Evolutionary conservation across 169 alveolate genomes (phyloP), one percentile per base, ranked within the genome.

Genomic region (Cyclospora cayetanensis): DNA sequence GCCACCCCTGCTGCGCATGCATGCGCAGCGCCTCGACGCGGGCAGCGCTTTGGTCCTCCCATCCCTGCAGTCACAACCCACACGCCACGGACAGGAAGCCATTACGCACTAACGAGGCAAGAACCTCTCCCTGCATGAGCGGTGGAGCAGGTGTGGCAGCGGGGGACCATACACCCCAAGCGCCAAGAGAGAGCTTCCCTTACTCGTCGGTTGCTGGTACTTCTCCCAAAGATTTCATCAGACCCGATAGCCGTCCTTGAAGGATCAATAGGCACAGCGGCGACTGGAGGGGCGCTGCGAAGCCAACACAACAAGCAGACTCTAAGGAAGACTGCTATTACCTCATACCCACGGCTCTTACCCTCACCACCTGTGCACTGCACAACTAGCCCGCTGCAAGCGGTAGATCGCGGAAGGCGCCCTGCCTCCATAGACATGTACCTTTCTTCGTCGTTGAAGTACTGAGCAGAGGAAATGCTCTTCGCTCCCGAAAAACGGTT

Each of bases 1-100:
- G 87, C 92, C 92, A 87, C 11, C 92, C 92, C 50, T 87, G 92
- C 46, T 87, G 92, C 31, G 92, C 92, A 20, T 79, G 46, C 88
- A 70, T 53, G 42, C 82, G 80, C 39, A 87, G 87, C 31, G 87
- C 43, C 43, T 87, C 92, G 65, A 87, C 92, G 63, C 86, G 86
- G 0, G 86, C 86, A 25, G 86, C 66, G 42, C 86, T 76, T 25
- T 76, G 86, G 86, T 76, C 86, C 65, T 76, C 86, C 86, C 86
- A 76, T 7, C 86, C 86, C 86, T 76, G 66, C 12, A 37, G 11
- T 9, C 60, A 35, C 83, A 70, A 2, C 83, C 53, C 27, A 31
- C 41, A 65, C n/a, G n/a, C n/a, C n/a, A n/a, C n/a, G n/a, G n/a
- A n/a, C n/a, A n/a, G n/a, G n/a, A n/a, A n/a, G n/a, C n/a, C n/a